A percentile compares a stretch with the other conserved stretches of the same genome.
phyloP scores from a whole-genome alignment of 495 filamentous ascomycete genomes.

The Trypethelium eluteriae region DNA sequence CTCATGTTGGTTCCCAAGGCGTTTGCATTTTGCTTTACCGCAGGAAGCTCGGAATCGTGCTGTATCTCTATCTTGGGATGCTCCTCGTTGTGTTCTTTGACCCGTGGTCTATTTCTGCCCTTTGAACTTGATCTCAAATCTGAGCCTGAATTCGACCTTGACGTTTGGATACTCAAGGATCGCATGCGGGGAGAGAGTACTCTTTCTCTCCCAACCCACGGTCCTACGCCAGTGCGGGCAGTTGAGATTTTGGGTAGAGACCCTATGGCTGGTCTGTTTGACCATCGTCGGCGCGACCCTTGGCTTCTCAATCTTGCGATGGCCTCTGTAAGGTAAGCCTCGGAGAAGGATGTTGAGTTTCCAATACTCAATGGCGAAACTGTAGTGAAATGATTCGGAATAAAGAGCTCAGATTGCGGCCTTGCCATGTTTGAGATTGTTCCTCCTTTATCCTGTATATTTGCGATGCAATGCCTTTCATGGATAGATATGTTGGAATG shows the following conservation, averaged over 20 bases:
- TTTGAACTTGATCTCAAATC: background rate
- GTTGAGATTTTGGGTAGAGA: background rate
- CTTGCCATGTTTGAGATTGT: background rate
- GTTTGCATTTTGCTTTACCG: background rate
- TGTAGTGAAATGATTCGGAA: background rate
- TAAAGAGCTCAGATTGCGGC: conserved; percentile 3
- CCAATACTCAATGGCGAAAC: background rate
- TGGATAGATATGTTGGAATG: no score
- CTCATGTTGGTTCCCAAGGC: background rate
- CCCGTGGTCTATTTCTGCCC: background rate
- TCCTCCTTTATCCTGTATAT: background rate
- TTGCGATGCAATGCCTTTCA: no score
- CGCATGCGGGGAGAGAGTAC: background rate
- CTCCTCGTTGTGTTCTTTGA: background rate
- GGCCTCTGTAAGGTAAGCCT: conserved; percentile 1
- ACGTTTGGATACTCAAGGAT: background rate
- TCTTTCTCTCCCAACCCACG: background rate
- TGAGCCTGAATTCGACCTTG: background rate
- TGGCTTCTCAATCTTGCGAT: background rate
- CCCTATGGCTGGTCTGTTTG: background rate
- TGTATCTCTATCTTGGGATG: background rate
- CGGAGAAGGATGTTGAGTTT: background rate
- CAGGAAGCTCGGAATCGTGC: background rate
- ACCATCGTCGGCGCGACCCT: background rate
- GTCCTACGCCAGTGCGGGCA: background rate